Percentiles rank a stretch among this genome's conserved stretches.
Conservation (phyloP, 2,329 filamentous ascomycete species). For the Aureobasidium sp. region DNA sequence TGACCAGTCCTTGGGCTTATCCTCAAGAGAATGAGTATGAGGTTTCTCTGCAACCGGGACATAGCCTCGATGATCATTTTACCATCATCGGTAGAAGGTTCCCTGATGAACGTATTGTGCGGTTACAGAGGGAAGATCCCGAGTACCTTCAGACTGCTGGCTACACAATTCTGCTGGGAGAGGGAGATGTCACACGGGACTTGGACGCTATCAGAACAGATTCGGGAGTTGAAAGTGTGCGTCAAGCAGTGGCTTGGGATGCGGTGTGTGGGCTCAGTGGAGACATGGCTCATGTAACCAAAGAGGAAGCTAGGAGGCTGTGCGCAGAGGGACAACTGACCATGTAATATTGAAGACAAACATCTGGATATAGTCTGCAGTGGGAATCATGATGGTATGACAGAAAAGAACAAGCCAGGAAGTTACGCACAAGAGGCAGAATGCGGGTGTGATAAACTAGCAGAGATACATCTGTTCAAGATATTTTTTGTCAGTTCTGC, state of each 20-base stretch:
- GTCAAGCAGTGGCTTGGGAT: not conserved
- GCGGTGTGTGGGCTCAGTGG: not conserved
- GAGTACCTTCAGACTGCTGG: not conserved
- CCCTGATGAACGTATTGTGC: not conserved
- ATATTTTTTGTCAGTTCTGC: no score
- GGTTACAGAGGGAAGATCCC: not conserved
- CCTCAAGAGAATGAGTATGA: not conserved
- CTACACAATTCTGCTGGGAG: not conserved
- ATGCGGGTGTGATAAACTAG: no score
- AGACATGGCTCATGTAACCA: not conserved
- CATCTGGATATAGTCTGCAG: no score
- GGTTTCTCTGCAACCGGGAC: not conserved
- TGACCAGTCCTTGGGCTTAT: not conserved
- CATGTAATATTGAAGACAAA: not conserved
- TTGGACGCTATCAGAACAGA: not conserved
- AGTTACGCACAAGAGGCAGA: no score
- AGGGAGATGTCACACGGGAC: not conserved
- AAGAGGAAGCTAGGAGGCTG: not conserved
- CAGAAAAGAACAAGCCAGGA: no score
- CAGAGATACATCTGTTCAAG: no score
- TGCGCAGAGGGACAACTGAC: not conserved
- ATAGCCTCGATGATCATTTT: not conserved
- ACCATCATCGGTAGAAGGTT: not conserved
- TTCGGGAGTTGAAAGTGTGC: not conserved
- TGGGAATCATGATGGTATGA: no score